Conservation (phyloP, 1,284 basidiomycete genomes). For the Moesziomyces sp. region DNA sequence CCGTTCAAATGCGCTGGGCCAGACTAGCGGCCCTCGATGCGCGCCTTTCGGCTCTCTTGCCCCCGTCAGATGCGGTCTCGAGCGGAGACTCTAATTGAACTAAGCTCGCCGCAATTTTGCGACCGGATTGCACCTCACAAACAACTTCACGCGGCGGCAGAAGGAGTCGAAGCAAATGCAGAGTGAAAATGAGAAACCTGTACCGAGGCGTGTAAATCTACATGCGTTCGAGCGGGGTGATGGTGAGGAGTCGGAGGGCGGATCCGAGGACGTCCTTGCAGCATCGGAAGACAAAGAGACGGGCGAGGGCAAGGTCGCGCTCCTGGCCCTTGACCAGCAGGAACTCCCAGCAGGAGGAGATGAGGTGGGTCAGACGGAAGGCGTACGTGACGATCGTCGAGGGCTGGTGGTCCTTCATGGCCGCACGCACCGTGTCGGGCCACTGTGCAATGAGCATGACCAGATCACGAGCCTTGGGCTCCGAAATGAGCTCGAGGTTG, state of each 20-base stretch:
- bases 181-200: not conserved
- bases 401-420: constrained; percentile 87
- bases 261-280: constrained; percentile 87
- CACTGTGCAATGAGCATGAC: constrained; percentile 86
- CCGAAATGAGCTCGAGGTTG: constrained; percentile 76
- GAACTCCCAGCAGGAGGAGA: constrained; percentile 88
- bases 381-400: constrained; percentile 84
- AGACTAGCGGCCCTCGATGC: constrained; percentile 17
- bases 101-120: not conserved
- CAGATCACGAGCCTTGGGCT: constrained; percentile 84
- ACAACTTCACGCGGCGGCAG: not conserved
- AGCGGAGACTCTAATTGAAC: not conserved
- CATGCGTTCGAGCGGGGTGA: constrained; percentile 86
- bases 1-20: constrained; percentile 11
- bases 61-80: not conserved
- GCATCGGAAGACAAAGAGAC: constrained; percentile 88
- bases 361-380: constrained; percentile 81
- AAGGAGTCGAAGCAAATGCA: not conserved
- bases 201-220: constrained; percentile 68
- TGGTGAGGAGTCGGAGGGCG: constrained; percentile 87
- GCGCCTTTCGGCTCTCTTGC: constrained; percentile 6
- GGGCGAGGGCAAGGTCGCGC: constrained; percentile 79
- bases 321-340: constrained; percentile 83
- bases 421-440: constrained; percentile 87
- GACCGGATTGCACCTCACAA: too few relatives aligned